Evolutionary conservation across 768 basidiomycete species (phyloP).

Genomic region (Suillus ampliporus): DNA sequence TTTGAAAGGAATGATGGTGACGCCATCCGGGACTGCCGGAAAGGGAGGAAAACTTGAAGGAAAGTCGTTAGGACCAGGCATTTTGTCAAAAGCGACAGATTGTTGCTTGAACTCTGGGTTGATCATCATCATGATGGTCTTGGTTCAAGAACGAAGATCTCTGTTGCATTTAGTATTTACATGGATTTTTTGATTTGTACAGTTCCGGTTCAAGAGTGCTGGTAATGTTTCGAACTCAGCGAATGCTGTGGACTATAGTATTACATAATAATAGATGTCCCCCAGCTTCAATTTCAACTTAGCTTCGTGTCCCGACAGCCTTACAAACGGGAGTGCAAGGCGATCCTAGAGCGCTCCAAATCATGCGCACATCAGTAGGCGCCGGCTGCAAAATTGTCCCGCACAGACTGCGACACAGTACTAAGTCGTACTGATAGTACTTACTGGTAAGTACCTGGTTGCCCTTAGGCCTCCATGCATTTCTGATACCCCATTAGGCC

Average conservation of each 20-base stretch:
- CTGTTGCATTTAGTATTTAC: constrained; percentile 9
- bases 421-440: too few species aligned
- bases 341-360: too few species aligned
- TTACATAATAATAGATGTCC: constrained; percentile 12
- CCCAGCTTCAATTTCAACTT: too few species aligned
- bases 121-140: constrained; percentile 4
- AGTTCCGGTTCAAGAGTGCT: not conserved
- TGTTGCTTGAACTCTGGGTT: not conserved
- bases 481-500: not conserved
- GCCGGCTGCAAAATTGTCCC: too few species aligned
- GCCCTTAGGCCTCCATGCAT: too few species aligned
- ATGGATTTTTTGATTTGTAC: constrained; percentile 5
- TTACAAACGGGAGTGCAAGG: too few species aligned
- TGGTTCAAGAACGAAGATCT: constrained; percentile 6
- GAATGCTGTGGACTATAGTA: constrained; percentile 5
- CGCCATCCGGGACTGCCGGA: constrained; percentile 46
- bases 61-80: not conserved
- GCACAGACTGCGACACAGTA: too few species aligned
- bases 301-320: too few species aligned
- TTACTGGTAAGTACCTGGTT: too few species aligned
- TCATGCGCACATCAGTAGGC: too few species aligned
- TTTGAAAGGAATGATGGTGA: constrained; percentile 48
- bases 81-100: not conserved
- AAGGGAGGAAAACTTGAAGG: constrained; percentile 51
- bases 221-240: not conserved